Evolutionary conservation across 2,329 filamentous ascomycete genomes (phyloP), one percentile per base, ranked within the genome.

Genomic region (Pseudogymnoascus sp.): DNA sequence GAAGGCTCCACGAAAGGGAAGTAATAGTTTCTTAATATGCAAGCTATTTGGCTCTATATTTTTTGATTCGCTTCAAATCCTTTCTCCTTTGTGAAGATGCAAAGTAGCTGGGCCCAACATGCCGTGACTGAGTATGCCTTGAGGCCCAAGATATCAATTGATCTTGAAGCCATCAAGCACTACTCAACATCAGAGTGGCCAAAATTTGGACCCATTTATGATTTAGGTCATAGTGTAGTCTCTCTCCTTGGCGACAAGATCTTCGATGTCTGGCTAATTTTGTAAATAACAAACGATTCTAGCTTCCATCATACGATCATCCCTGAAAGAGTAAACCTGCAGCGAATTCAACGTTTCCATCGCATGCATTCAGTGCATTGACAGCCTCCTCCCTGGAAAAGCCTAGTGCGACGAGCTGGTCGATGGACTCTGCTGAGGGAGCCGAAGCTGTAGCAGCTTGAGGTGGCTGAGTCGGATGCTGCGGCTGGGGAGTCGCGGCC

Each of bases 261-360:
- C 12, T 34, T 8, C 29, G 29, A 18, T 21, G 29, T 14, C 29
- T 57, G 29, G 51, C 51, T 57, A 36, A 21, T 36, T 36, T 10
- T 16, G 26, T 57, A 21, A 34, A 57, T 57, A 57, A 14, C 14
- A 57, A 57, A 57, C 11, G 51, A 11, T 18, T 34, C 51, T 21
- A 21, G 51, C 16, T 18, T 34, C 51, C 14, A 34, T 36, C 51
- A 21, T 34, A 21, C 4, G 29, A 29, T 70, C 72, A 80, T 59
- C 78, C 77, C 65, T 82, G 78, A 69, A 86, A 91, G 62, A 97
- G 82, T 66, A 96, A 81, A 60, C 88, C 87, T 57, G 92, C 93
- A n/a, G 93, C 93, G 67, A 87, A 85, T 66, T 97, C 91, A 6
- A 97, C 85, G 71, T 97, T 90, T 18, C 95, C 93, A 18, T 86